Percentiles rank a stretch among this genome's conserved stretches.
Conservation (phyloP, 306 rosid species). For the Myrica gale region DNA sequence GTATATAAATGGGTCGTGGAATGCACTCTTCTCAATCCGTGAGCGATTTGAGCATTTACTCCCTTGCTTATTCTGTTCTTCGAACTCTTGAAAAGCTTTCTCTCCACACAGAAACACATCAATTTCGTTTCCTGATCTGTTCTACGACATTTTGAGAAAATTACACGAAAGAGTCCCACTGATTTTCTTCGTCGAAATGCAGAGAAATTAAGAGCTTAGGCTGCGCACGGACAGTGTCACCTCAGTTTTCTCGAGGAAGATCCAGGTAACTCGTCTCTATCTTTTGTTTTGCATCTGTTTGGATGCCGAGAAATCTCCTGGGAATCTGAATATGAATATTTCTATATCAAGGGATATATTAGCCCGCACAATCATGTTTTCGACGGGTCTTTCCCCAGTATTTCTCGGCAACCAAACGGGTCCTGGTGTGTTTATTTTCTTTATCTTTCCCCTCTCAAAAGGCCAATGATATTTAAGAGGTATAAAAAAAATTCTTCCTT, state of each 20-base stretch:
- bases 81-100: background rate
- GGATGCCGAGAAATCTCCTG: slow-evolving; percentile 10
- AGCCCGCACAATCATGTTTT: background rate
- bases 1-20: background rate
- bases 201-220: background rate
- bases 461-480: background rate
- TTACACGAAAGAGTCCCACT: background rate
- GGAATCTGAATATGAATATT: background rate
- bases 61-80: background rate
- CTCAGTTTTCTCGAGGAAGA: background rate
- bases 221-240: background rate
- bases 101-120: background rate
- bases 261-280: background rate
- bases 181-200: too few species aligned
- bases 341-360: background rate
- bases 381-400: background rate
- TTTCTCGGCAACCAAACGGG: background rate
- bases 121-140: background rate
- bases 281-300: background rate
- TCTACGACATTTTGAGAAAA: background rate
- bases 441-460: background rate
- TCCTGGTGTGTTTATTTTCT: background rate
- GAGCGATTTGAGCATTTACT: background rate
- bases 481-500: background rate
- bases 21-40: too few species aligned